Evolutionary conservation across 2,329 filamentous ascomycete species (phyloP).

Genomic region (Periconia digitata): DNA sequence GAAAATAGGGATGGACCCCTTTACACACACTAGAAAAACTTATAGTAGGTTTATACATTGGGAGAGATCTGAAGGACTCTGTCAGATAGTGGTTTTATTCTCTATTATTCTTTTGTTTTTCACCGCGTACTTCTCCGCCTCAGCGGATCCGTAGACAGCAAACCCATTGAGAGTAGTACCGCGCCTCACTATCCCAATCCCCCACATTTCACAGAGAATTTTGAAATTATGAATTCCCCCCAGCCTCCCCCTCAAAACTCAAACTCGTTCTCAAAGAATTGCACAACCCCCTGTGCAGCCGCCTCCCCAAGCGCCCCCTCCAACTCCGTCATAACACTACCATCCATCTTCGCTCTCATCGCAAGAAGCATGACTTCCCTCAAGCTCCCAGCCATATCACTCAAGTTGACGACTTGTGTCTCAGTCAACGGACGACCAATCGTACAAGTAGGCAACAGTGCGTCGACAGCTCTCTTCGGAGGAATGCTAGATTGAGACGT

Average conservation of each 20-base stretch:
- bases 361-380: slow-evolving; percentile 34
- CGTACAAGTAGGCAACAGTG: slow-evolving; percentile 36
- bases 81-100: too few relatives aligned
- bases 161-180: too few relatives aligned
- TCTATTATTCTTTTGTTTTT: too few relatives aligned
- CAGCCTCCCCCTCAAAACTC: slow-evolving; percentile 19
- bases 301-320: slow-evolving; percentile 24
- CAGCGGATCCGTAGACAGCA: too few relatives aligned
- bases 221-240: too few relatives aligned
- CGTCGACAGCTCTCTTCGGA: slow-evolving; percentile 13
- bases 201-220: too few relatives aligned
- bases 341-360: slow-evolving; percentile 21
- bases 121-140: too few relatives aligned
- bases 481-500: neutral
- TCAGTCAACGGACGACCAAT: slow-evolving; percentile 18
- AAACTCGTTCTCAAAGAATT: slow-evolving; percentile 40
- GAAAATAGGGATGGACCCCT: too few relatives aligned
- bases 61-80: too few relatives aligned
- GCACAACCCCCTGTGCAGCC: slow-evolving; percentile 21
- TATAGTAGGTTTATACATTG: too few relatives aligned
- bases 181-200: too few relatives aligned
- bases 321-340: slow-evolving; percentile 13
- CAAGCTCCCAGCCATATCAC: slow-evolving; percentile 35
- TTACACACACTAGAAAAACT: too few relatives aligned
- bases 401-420: slow-evolving; percentile 31